These are phyloP conservation scores for Spathaspora passalidarum DNA, from an alignment of 805 yeast genomes.

Conservation along the genomic window DNA sequence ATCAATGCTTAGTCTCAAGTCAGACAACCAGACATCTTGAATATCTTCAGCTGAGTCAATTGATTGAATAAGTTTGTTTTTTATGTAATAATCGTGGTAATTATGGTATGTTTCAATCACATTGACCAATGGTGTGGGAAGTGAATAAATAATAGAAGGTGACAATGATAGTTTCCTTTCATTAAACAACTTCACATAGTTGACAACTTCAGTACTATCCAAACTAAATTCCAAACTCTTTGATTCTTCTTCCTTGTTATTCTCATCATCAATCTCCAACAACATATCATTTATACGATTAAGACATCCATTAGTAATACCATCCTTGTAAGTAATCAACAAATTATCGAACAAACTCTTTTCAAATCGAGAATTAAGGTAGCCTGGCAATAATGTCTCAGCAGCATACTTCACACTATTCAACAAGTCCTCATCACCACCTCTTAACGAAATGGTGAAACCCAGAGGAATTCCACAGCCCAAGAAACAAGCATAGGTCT, in stretches of 20 bases:
- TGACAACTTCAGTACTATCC: slow-evolving; percentile 30
- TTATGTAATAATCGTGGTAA: slow-evolving; percentile 20
- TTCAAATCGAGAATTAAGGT: slow-evolving; percentile 79
- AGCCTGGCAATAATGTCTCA: slow-evolving; percentile 75
- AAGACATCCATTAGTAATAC: slow-evolving; percentile 8
- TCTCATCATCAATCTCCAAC: slow-evolving; percentile 3
- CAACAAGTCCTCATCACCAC: slow-evolving; percentile 61
- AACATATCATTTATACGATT: slow-evolving; percentile 7
- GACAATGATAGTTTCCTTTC: slow-evolving; percentile 73
- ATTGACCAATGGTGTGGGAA: slow-evolving; percentile 60
- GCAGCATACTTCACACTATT: slow-evolving; percentile 71
- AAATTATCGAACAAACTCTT: slow-evolving; percentile 30
- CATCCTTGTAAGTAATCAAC: slow-evolving; percentile 12
- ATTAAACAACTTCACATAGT: slow-evolving; percentile 37
- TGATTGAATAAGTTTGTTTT: slow-evolving; percentile 19
- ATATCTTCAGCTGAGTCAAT: slow-evolving; percentile 24
- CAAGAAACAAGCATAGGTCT: slow-evolving; percentile 73
- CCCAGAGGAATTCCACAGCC: slow-evolving; percentile 78
- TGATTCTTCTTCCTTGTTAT: slow-evolving; percentile 10
- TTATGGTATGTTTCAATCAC: slow-evolving; percentile 51
- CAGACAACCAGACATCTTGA: slow-evolving; percentile 21
- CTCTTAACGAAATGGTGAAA: slow-evolving; percentile 83
- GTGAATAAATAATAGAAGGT: slow-evolving; percentile 73
- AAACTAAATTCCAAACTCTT: slow-evolving; percentile 20
- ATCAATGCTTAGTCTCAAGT: slow-evolving; percentile 24